phyloP scores from a whole-genome alignment of 352 stramenopile genomes.

The Phytopythium vexans region DNA sequence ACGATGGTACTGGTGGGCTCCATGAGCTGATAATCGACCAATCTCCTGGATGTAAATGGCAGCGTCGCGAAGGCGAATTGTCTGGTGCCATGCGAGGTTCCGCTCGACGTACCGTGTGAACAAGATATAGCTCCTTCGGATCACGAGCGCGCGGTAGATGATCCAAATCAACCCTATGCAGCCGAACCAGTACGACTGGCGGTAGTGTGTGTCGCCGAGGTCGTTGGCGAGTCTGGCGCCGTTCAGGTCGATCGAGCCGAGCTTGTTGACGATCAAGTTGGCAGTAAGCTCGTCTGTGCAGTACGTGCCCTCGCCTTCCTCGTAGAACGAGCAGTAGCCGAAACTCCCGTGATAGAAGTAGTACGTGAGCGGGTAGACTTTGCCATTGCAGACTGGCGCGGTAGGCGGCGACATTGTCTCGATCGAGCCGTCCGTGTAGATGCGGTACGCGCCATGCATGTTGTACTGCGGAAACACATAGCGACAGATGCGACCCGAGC shows the following conservation, averaged over 20 bases:
- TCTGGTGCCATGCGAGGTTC: constrained; percentile 8
- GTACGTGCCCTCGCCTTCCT: constrained; percentile 20
- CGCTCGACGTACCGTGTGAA: constrained; percentile 10
- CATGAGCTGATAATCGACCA: constrained; percentile 13
- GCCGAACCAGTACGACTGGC: constrained; percentile 22
- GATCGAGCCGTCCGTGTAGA: constrained; percentile 1
- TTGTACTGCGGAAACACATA: constrained; percentile 19
- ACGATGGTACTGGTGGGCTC: constrained; percentile 12
- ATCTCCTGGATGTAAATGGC: constrained; percentile 22
- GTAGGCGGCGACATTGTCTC: constrained; percentile 4
- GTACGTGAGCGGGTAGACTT: constrained; percentile 13
- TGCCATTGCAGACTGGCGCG: constrained; percentile 6
- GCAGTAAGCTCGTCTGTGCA: constrained; percentile 23
- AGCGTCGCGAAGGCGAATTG: constrained; percentile 5
- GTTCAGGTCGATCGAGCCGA: constrained; percentile 24
- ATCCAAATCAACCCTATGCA: constrained; percentile 20
- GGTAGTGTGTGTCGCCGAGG: constrained; percentile 10
- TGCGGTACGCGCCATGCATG: background rate
- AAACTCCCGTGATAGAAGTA: constrained; percentile 19
- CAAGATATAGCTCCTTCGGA: constrained; percentile 17
- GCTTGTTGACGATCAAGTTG: constrained; percentile 14
- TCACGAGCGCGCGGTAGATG: constrained; percentile 14
- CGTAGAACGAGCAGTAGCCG: constrained; percentile 11
- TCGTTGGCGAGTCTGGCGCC: constrained; percentile 14
- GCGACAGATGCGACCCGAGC: constrained; percentile 10